These are phyloP conservation scores for Zygoascus ofunaensis DNA, from an alignment of 805 yeast species.

Conservation along the genomic window DNA sequence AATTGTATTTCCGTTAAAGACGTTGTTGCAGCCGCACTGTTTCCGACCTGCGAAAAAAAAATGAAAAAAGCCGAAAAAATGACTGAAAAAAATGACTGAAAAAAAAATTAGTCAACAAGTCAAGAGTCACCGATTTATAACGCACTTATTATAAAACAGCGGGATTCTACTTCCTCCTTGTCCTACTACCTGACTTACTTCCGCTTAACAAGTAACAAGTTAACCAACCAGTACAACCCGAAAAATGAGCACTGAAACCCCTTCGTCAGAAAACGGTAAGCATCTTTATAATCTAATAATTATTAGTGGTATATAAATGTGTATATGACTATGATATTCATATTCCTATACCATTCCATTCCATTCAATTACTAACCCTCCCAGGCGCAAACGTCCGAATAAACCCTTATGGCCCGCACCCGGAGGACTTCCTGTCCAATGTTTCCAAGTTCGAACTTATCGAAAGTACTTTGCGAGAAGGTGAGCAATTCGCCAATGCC, in stretches of 20 bases:
- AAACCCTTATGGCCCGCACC: conserved; percentile 94
- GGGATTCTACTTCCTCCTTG: too few species aligned
- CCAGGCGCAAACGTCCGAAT: conserved; percentile 11
- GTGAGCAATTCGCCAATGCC: conserved; percentile 98
- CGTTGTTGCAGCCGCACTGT: too few species aligned
- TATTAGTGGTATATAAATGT: too few species aligned
- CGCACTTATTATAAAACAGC: too few species aligned
- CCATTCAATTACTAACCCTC: too few species aligned
- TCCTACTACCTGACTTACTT: too few species aligned
- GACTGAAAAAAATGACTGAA: neutral
- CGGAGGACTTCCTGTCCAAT: conserved; percentile 83
- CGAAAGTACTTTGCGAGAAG: conserved; percentile 94
- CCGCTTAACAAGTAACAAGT: too few species aligned
- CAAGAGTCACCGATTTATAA: neutral
- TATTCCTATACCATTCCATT: too few species aligned
- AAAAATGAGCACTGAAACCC: neutral
- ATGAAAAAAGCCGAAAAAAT: neutral
- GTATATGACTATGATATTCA: too few species aligned
- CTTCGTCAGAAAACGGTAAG: neutral
- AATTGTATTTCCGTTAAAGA: too few species aligned
- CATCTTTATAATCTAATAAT: too few species aligned
- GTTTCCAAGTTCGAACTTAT: conserved; percentile 83
- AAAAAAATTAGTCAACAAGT: neutral
- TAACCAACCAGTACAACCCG: too few species aligned
- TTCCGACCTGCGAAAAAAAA: neutral